A percentile compares a stretch with the other conserved stretches of the same genome.
These are phyloP conservation scores for Cladobotryum mycophilum DNA, from an alignment of 2,329 filamentous ascomycete species.

Conservation along the genomic window DNA sequence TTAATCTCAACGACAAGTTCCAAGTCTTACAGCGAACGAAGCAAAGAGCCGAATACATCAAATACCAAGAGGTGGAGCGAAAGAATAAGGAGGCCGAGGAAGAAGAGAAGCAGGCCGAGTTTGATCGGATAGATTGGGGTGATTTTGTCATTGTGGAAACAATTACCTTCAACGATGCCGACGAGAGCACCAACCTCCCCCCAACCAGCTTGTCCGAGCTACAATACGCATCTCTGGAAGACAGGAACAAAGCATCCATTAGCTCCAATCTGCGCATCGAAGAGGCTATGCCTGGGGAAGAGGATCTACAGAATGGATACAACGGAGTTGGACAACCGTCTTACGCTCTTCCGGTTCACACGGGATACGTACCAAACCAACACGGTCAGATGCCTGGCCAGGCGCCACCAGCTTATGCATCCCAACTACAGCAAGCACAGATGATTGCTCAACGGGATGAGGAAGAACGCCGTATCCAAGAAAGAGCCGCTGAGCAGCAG, in stretches of 20 bases:
- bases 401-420: conserved; percentile 28
- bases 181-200: conserved; percentile 78
- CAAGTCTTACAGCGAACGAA: conserved; percentile 73
- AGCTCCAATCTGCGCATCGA: conserved; percentile 79
- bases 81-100: conserved; percentile 82
- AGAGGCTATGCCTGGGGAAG: conserved; percentile 84
- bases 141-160: conserved; percentile 96
- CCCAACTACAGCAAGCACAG: conserved; percentile 23
- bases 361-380: conserved; percentile 35
- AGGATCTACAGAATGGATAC: conserved; percentile 50
- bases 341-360: conserved; percentile 40
- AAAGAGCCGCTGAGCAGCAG: conserved; percentile 57
- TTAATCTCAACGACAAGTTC: conserved; percentile 73
- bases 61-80: conserved; percentile 78
- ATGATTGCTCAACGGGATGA: conserved; percentile 50
- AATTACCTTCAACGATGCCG: conserved; percentile 81
- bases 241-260: conserved; percentile 87
- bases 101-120: conserved; percentile 67
- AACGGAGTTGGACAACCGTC: conserved; percentile 28
- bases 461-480: conserved; percentile 56
- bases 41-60: conserved; percentile 80
- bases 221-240: conserved; percentile 89
- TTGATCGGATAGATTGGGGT: conserved; percentile 94
- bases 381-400: conserved; percentile 26
- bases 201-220: conserved; percentile 86